A percentile compares a stretch with the other conserved stretches of the same genome.
These are phyloP conservation scores for Pythium scleroteichum DNA, from an alignment of 352 stramenopile genomes.

Conservation along the genomic window DNA sequence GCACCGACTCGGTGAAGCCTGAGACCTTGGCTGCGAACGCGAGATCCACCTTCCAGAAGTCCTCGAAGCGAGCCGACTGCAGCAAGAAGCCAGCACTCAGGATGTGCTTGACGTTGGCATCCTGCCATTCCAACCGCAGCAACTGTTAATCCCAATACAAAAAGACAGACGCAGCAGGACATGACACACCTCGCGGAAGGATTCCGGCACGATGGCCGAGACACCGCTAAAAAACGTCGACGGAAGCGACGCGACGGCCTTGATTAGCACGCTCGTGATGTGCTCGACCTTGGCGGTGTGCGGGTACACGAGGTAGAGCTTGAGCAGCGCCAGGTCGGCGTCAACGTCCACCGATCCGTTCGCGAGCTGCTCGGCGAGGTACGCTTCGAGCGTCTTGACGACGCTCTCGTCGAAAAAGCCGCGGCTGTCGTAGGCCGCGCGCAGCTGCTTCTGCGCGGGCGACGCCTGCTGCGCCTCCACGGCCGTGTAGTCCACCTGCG, in stretches of 20 bases:
- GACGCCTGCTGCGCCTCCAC: slow-evolving; percentile 40
- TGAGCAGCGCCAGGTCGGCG: slow-evolving; percentile 78
- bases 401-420: slow-evolving; percentile 50
- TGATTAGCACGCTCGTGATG: slow-evolving; percentile 68
- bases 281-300: slow-evolving; percentile 51
- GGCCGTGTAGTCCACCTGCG: slow-evolving; percentile 61
- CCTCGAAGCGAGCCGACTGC: slow-evolving; percentile 80
- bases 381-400: slow-evolving; percentile 60
- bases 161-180: not conserved
- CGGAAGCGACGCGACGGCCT: slow-evolving; percentile 64
- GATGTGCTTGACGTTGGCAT: slow-evolving; percentile 56
- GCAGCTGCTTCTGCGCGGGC: slow-evolving; percentile 58
- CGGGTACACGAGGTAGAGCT: slow-evolving; percentile 82
- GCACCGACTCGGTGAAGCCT: slow-evolving; percentile 73
- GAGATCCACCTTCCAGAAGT: slow-evolving; percentile 78
- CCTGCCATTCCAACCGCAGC: slow-evolving; percentile 22
- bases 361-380: slow-evolving; percentile 75
- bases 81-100: slow-evolving; percentile 66
- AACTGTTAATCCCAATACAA: not conserved
- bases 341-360: slow-evolving; percentile 66
- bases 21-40: slow-evolving; percentile 58
- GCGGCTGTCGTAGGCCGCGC: slow-evolving; percentile 42
- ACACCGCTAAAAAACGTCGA: slow-evolving; percentile 80
- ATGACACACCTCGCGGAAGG: slow-evolving; percentile 40
- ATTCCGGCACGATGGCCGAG: slow-evolving; percentile 69